These are phyloP conservation scores for Primulina huaijiensis DNA, from an alignment of 257 asterid genomes.

Conservation along the genomic window DNA sequence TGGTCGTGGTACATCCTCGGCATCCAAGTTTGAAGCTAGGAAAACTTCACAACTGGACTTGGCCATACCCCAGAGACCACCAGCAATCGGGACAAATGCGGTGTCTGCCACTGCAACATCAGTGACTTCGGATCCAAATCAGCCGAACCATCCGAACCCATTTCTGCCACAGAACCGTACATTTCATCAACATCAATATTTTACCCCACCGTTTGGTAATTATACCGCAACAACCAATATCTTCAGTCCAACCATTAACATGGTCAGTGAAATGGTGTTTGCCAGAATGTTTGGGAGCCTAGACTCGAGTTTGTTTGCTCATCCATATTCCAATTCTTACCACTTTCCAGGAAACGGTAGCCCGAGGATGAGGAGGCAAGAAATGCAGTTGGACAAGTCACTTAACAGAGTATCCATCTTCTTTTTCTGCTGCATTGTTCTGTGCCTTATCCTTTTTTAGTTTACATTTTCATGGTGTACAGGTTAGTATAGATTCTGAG, in stretches of 20 bases:
- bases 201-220: slow-evolving; percentile 37
- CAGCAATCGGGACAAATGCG: slow-evolving; percentile 40
- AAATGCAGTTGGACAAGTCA: slow-evolving; percentile 66
- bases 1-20: slow-evolving; percentile 55
- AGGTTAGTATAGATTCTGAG: slow-evolving; percentile 31
- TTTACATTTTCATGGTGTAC: slow-evolving; percentile 23
- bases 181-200: slow-evolving; percentile 35
- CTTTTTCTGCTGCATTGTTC: slow-evolving; percentile 59
- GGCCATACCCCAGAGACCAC: slow-evolving; percentile 67
- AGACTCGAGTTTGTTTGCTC: slow-evolving; percentile 47
- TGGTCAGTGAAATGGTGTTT: slow-evolving; percentile 77
- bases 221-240: slow-evolving; percentile 40
- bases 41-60: slow-evolving; percentile 38
- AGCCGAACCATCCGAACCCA: slow-evolving; percentile 32
- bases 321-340: slow-evolving; percentile 50
- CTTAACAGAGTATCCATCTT: slow-evolving; percentile 68
- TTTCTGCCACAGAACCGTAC: slow-evolving; percentile 28
- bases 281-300: slow-evolving; percentile 64
- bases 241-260: slow-evolving; percentile 61
- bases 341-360: slow-evolving; percentile 40
- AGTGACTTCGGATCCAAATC: slow-evolving; percentile 30
- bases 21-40: slow-evolving; percentile 49
- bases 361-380: slow-evolving; percentile 82
- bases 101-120: slow-evolving; percentile 32
- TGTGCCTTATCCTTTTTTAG: slow-evolving; percentile 80